phyloP scores from a whole-genome alignment of 2,329 filamentous ascomycete genomes.

The Fusarium sp. region DNA sequence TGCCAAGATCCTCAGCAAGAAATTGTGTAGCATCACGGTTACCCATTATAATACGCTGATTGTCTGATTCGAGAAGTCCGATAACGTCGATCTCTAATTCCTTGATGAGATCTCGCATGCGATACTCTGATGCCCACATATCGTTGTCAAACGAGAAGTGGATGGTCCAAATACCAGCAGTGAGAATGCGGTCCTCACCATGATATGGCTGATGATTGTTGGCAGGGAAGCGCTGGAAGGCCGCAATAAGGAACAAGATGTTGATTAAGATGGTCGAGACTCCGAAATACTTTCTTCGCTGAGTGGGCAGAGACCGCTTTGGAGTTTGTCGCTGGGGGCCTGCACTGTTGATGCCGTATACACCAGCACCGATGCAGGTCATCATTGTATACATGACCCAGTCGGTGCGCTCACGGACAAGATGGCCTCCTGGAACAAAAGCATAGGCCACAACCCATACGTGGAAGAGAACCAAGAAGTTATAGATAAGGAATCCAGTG shows the following conservation, averaged over 20 bases:
- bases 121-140: constrained; percentile 97
- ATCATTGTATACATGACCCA: constrained; percentile 93
- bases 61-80: constrained; percentile 91
- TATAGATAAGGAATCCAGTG: constrained; percentile 89
- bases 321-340: constrained; percentile 56
- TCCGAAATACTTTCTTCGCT: constrained; percentile 64
- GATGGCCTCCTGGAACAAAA: constrained; percentile 92
- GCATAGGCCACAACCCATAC: constrained; percentile 99
- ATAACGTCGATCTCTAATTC: constrained; percentile 98
- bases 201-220: constrained; percentile 95
- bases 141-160: constrained; percentile 98
- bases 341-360: constrained; percentile 75
- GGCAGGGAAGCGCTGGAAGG: constrained; percentile 90
- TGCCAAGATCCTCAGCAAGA: constrained; percentile 93
- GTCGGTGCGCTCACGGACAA: constrained; percentile 93
- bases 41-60: constrained; percentile 99
- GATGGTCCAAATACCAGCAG: constrained; percentile 97
- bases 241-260: constrained; percentile 80
- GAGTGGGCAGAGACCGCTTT: constrained; percentile 49
- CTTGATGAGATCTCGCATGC: constrained; percentile 89
- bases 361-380: constrained; percentile 83
- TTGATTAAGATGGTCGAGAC: constrained; percentile 78
- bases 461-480: constrained; percentile 94
- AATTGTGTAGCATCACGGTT: constrained; percentile 97
- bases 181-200: constrained; percentile 84